Percentiles rank a stretch among this genome's conserved stretches.
These are phyloP conservation scores for Mycena maculata DNA, from an alignment of 768 basidiomycete genomes.

Conservation along the genomic window DNA sequence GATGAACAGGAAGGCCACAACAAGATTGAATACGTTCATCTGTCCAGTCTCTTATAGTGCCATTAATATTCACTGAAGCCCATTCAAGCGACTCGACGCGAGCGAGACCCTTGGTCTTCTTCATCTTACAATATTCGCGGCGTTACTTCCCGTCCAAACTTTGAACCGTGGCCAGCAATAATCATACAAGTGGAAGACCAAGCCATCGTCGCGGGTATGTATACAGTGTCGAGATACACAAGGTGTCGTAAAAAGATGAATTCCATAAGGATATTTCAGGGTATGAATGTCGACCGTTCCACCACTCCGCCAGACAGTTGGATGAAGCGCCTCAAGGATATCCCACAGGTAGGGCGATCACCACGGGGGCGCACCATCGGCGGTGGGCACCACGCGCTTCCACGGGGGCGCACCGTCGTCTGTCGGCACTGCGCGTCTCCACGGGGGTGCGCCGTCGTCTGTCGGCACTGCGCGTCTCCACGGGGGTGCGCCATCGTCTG, in stretches of 20 bases:
- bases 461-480: not conserved
- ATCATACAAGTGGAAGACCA: slow-evolving; percentile 8
- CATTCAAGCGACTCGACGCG: no score
- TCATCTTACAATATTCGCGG: not conserved
- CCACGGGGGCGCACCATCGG: not conserved
- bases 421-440: not conserved
- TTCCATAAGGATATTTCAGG: not conserved
- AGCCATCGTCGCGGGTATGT: not conserved
- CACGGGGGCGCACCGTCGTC: slow-evolving; percentile 2
- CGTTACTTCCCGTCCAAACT: not conserved
- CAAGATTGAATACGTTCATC: no score
- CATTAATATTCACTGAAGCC: no score
- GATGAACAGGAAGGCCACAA: no score
- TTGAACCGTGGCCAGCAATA: not conserved
- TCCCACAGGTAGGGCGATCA: not conserved
- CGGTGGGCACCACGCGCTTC: not conserved
- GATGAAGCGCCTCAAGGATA: not conserved
- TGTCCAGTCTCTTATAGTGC: no score
- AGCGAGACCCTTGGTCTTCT: not conserved
- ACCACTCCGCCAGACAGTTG: not conserved
- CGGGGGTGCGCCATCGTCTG: not conserved
- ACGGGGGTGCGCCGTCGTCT: not conserved
- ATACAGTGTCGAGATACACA: slow-evolving; percentile 12
- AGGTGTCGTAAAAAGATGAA: not conserved
- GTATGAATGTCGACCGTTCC: not conserved